Evolutionary conservation across 2,329 filamentous ascomycete genomes (phyloP).

Genomic region (Helotiales sp.): DNA sequence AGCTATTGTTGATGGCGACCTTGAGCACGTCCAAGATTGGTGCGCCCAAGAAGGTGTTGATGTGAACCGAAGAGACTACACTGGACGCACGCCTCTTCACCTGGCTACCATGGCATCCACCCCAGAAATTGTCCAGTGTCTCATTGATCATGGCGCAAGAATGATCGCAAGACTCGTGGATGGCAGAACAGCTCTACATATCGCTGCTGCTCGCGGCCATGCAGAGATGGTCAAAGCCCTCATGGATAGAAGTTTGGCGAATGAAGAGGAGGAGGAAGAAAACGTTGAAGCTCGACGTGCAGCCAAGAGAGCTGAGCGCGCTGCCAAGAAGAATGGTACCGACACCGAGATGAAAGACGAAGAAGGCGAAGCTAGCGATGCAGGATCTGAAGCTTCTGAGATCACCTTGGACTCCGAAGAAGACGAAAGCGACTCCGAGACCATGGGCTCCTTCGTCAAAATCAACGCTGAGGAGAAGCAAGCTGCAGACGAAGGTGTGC

Average conservation of each 20-base stretch:
- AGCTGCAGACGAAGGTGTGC: slow-evolving; percentile 46
- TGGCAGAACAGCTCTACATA: slow-evolving; percentile 78
- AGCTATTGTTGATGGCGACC: slow-evolving; percentile 74
- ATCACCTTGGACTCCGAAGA: slow-evolving; percentile 30
- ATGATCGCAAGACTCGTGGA: slow-evolving; percentile 75
- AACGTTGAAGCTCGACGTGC: slow-evolving; percentile 48
- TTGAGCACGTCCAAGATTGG: slow-evolving; percentile 72
- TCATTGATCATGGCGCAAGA: slow-evolving; percentile 72
- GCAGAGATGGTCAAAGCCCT: slow-evolving; percentile 69
- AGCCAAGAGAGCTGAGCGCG: slow-evolving; percentile 24
- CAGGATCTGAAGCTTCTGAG: slow-evolving; percentile 38
- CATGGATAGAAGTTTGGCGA: slow-evolving; percentile 71
- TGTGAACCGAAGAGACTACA: slow-evolving; percentile 74
- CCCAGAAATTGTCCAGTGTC: slow-evolving; percentile 65
- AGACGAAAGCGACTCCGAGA: slow-evolving; percentile 45
- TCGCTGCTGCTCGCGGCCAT: slow-evolving; percentile 71
- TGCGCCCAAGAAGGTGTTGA: slow-evolving; percentile 66
- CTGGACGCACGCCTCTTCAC: slow-evolving; percentile 76
- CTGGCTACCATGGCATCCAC: slow-evolving; percentile 70
- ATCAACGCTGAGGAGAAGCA: slow-evolving; percentile 51
- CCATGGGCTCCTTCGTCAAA: slow-evolving; percentile 75
- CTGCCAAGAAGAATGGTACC: background rate
- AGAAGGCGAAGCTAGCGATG: slow-evolving; percentile 38
- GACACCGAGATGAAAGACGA: slow-evolving; percentile 19
- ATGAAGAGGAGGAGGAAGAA: slow-evolving; percentile 67